Evolutionary conservation across 2,329 filamentous ascomycete genomes (phyloP), one percentile per base, ranked within the genome.

Genomic region (Cladophialophora immunda): DNA sequence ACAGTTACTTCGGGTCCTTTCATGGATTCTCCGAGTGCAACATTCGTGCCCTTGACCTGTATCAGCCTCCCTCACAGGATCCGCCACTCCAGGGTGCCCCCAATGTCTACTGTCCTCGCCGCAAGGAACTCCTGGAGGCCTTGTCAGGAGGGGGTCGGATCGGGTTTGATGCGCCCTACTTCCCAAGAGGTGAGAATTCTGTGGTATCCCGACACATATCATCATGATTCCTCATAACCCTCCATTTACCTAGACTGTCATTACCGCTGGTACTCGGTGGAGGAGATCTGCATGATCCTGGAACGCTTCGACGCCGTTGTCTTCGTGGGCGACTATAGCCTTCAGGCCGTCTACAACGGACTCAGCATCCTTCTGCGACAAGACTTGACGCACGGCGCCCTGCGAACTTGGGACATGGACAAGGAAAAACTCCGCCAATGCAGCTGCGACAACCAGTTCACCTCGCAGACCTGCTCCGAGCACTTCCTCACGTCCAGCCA

Each of bases 271-370:
- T 82, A 79, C 66, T 73, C 76, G 7, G 75, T 76, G 3, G 63
- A 72, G 8, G 79, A 83, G 63, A 79, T 81, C 52, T 83, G 81
- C 70, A 79, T 80, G 72, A 81, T 82, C 22, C 74, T 83, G 29
- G 76, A 78, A 61, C 77, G 79, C 45, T 82, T 82, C 66, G 78
- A 80, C 55, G 73, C 75, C 19, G 65, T 83, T 5, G 68, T 78
- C 19, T 83, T 83, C 64, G 68, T 82, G 52, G 81, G 81, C 27
- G 81, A 83, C 64, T 73, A 78, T 50, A 72, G 76, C 32, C 73
- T 81, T 17, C 75, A 76, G 58, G 74, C 77, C 41, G 75, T 81
- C 54, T 83, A 83, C 70, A 76, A 77, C n/a, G 80, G 78, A 29
- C 77, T 83, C 68, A 82, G 82, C 68, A 78, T 82, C 54, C 76